Evolutionary conservation across 106 monocot genomes (phyloP).

Genomic region (Dendrobium chrysotoxum): DNA sequence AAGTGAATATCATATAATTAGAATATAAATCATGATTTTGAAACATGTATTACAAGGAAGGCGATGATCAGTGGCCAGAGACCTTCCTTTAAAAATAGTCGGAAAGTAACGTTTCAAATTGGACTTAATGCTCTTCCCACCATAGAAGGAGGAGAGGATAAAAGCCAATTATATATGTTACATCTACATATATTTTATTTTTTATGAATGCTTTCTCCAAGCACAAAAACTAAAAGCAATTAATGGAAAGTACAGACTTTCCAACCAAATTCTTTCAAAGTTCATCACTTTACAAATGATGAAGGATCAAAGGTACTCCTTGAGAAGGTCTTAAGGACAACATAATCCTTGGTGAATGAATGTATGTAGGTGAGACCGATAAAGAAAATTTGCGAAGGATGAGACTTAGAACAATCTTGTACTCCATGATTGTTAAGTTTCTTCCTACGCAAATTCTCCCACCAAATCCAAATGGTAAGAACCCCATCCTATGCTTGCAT

Average conservation of each 20-base stretch:
- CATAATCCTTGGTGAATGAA: slow-evolving; percentile 44
- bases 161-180: not conserved
- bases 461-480: slow-evolving; percentile 67
- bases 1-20: no score
- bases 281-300: slow-evolving; percentile 1
- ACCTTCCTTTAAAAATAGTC: not conserved
- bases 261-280: not conserved
- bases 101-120: not conserved
- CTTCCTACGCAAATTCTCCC: slow-evolving; percentile 61
- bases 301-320: slow-evolving; percentile 45
- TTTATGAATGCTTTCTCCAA: not conserved
- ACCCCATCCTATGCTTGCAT: slow-evolving; percentile 72
- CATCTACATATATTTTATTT: not conserved
- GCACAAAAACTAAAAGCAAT: not conserved
- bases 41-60: not conserved
- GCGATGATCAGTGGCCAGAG: not conserved
- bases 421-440: slow-evolving; percentile 56
- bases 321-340: slow-evolving; percentile 45
- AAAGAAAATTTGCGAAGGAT: slow-evolving; percentile 43
- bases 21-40: not conserved
- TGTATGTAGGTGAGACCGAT: slow-evolving; percentile 36
- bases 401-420: slow-evolving; percentile 51
- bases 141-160: no score
- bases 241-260: not conserved
- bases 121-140: not conserved